Evolutionary conservation across 148 eudicot genomes (phyloP), one percentile per base, ranked within the genome.

Genomic region (Suaeda aralocaspica): DNA sequence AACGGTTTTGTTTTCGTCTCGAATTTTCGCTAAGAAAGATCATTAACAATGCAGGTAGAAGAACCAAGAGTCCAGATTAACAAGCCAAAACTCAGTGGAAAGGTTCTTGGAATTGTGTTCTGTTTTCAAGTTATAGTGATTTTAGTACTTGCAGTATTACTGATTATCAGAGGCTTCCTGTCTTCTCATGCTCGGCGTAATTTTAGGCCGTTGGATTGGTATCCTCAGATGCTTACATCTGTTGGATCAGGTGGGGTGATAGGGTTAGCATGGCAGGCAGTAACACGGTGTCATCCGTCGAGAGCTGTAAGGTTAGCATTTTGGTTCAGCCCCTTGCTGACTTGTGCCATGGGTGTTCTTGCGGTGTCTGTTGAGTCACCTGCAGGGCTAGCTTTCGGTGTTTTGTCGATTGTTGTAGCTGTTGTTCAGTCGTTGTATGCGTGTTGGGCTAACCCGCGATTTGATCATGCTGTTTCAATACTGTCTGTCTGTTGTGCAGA

Each of bases 281-380:
- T 80, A 14, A 74, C 68, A 41, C 41, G 44, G 19, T 52, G 25
- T 36, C 26, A 30, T 26, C 78, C 86, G 0, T 65, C 82, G 25
- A 82, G 22, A 50, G 67, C 82, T 5, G 21, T 87, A 12, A 80
- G 39, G 14, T 34, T 81, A 24, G 82, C 82, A 9, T 85, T 87
- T 65, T 87, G 89, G 96, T 71, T 85, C 6, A 59, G 85, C 73
- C 89, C 96, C 2, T 57, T 84, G 69, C 63, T 84, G 1, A 85
- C 89, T 0, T 80, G 85, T 34, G 88, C 64, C 0, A 62, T 66
- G 26, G 96, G 96, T 36, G 26, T 89, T 25, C 49, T 87, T 15
- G 72, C 87, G 36, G 51, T 89, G 21, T 42, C 59, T 3, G 67
- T 67, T 7, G 87, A 87, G 29, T 73, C 86, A 42, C 70, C 79